phyloP scores from a whole-genome alignment of 2,329 filamentous ascomycete species.

The Rhinocladiella mackenziei region DNA sequence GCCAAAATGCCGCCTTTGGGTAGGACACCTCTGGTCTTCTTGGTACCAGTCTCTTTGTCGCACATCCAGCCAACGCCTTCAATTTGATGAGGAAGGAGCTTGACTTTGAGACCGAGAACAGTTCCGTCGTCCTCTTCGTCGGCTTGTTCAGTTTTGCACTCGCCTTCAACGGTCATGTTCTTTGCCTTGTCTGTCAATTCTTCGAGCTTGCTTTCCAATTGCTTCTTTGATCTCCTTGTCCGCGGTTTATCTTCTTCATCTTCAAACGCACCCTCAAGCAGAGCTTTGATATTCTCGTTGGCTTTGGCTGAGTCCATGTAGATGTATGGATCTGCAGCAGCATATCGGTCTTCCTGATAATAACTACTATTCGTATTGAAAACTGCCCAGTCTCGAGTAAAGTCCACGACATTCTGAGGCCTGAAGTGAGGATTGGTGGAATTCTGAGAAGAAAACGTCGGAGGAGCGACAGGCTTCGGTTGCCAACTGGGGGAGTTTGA shows the following conservation, averaged over 20 bases:
- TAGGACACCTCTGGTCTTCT: conserved; percentile 71
- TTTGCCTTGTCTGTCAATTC: conserved; percentile 44
- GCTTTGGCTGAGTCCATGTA: conserved; percentile 49
- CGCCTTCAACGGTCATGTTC: conserved; percentile 39
- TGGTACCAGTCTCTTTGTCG: conserved; percentile 79
- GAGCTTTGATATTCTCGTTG: conserved; percentile 50
- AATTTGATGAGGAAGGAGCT: conserved; percentile 86
- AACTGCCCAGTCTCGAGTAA: conserved; percentile 44
- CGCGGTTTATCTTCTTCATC: conserved; percentile 45
- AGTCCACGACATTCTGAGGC: conserved; percentile 48
- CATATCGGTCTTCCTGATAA: conserved; percentile 49
- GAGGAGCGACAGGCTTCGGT: conserved; percentile 49
- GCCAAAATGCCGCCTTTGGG: conserved; percentile 93
- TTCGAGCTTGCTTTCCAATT: conserved; percentile 38
- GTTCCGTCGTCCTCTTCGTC: conserved; percentile 53
- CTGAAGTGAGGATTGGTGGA: conserved; percentile 36
- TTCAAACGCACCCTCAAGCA: conserved; percentile 50
- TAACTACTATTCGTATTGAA: conserved; percentile 43
- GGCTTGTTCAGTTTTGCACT: conserved; percentile 29
- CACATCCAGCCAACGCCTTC: conserved; percentile 95
- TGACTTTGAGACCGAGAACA: conserved; percentile 79
- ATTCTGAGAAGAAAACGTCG: conserved; percentile 50
- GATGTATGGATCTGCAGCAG: conserved; percentile 51
- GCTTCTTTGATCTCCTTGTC: conserved; percentile 39
- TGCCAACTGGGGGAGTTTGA: conserved; percentile 45